Base-by-base conservation (phyloP, 2,329 filamentous ascomycete genomes). In the Ophiostoma piceae region DNA sequence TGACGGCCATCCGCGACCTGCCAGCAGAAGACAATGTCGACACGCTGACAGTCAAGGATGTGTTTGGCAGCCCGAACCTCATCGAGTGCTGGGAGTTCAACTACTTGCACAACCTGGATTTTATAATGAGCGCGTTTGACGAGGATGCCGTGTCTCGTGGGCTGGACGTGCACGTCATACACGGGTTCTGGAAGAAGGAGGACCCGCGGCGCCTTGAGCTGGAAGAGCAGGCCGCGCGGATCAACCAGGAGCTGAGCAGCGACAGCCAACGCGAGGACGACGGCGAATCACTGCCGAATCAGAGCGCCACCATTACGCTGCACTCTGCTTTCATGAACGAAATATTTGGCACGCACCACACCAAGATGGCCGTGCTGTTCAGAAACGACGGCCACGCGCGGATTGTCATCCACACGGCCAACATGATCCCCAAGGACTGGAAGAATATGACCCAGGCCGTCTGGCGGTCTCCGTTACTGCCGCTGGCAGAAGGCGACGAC, bases 391-490 rank as follows among this genome's bases (percentile, higher is more conserved):
- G 90, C 72, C 86, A 84, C 0, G 91, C 90, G 0, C 90, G 96
- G 78, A 81, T 97, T 6, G 79, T 96, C 70, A 93, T 97, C 39
- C 92, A 96, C 74, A 97, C 93, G 0, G 92, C 93, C 22, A 97
- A 97, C 74, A 92, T 96, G 90, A 94, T 96, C n/a, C 76, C 84
- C 3, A 88, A 89, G 69, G 93, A 97, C 77, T 97, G 93, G 93
- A 85, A 83, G 1, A 95, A 95, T 74, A 91, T 96, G 90, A 91
- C 89, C 0, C 92, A 97, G 77, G 92, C 87, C 1, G 85, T 91
- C 5, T 97, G 93, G 93, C 83, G 81, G 67, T 94, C 92, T 0
- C 92, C 92, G 0, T 76, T 86, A 1, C 85, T 96, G 0, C 88
- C 90, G 0, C 78, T 85, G 1, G 57, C 26, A 67, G 80, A 2